Evolutionary conservation across 176 grass and related monocot species (phyloP).

Genomic region (Lolium perenne): DNA sequence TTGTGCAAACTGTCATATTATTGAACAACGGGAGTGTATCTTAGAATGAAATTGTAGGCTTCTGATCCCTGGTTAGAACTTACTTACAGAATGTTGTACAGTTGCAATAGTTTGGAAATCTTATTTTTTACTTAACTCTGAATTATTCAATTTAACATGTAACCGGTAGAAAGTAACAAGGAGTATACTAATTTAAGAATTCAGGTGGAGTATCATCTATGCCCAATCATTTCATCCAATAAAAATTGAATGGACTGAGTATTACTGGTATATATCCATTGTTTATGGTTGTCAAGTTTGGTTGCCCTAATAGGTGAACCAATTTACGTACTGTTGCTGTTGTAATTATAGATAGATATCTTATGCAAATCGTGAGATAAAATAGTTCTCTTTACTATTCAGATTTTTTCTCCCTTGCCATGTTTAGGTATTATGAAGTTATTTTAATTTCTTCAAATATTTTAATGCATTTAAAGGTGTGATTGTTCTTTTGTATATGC

Average conservation of each 20-base stretch:
- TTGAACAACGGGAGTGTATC: neutral
- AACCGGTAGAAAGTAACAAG: neutral
- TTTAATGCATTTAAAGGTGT: neutral
- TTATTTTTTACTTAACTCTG: neutral
- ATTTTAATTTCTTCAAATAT: constrained; percentile 1
- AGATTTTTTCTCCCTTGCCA: neutral
- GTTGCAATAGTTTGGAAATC: neutral
- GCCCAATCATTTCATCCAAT: constrained; percentile 9
- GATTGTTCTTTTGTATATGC: neutral
- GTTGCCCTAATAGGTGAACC: neutral
- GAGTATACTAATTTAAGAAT: constrained; percentile 24
- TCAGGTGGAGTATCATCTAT: neutral
- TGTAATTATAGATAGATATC: neutral
- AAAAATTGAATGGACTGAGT: constrained; percentile 20
- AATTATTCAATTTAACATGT: neutral
- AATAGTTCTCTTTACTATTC: neutral
- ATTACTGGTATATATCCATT: neutral
- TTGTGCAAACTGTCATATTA: neutral
- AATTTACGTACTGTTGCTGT: neutral
- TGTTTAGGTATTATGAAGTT: neutral
- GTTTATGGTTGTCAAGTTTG: constrained; percentile 25
- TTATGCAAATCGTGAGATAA: neutral
- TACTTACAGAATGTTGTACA: neutral
- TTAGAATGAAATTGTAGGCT: neutral
- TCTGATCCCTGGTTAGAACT: neutral